phyloP scores from a whole-genome alignment of 1,284 basidiomycete species.

The Boletus albobrunnescens region DNA sequence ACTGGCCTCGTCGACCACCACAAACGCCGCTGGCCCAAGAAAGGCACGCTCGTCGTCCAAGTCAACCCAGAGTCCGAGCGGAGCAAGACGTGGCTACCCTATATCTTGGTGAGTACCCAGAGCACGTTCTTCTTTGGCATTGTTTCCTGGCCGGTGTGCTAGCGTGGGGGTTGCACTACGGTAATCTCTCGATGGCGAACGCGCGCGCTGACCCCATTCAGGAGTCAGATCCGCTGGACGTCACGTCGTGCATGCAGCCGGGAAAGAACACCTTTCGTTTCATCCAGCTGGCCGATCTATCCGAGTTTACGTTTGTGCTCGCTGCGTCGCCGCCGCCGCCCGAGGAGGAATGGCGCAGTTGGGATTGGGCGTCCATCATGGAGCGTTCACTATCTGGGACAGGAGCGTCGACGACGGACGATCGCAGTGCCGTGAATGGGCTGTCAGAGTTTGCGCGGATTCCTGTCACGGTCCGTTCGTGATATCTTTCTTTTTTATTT shows the following conservation, averaged over 20 bases:
- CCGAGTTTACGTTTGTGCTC: conserved; percentile 27
- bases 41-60: conserved; percentile 29
- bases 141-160: no score
- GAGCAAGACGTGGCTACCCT: conserved; percentile 30
- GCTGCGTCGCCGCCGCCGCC: conserved; percentile 19
- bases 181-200: background rate
- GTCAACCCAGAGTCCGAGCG: conserved; percentile 23
- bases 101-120: conserved; percentile 21
- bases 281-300: conserved; percentile 31
- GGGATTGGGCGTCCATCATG: conserved; percentile 24
- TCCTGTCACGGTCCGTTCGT: conserved; percentile 18
- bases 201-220: conserved; percentile 5
- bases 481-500: conserved; percentile 1
- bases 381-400: background rate
- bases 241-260: conserved; percentile 26
- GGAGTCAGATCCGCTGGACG: conserved; percentile 25
- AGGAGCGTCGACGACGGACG: background rate
- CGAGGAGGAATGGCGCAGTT: conserved; percentile 22
- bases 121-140: background rate
- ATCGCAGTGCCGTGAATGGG: background rate
- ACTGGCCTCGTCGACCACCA: conserved; percentile 4
- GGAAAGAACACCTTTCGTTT: conserved; percentile 32
- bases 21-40: conserved; percentile 28
- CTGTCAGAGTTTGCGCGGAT: conserved; percentile 22
- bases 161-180: no score